A percentile compares a stretch with the other conserved stretches of the same genome.
Evolutionary conservation across 73 alveolate species (phyloP).

Genomic region (Tetrahymena elliotti): DNA sequence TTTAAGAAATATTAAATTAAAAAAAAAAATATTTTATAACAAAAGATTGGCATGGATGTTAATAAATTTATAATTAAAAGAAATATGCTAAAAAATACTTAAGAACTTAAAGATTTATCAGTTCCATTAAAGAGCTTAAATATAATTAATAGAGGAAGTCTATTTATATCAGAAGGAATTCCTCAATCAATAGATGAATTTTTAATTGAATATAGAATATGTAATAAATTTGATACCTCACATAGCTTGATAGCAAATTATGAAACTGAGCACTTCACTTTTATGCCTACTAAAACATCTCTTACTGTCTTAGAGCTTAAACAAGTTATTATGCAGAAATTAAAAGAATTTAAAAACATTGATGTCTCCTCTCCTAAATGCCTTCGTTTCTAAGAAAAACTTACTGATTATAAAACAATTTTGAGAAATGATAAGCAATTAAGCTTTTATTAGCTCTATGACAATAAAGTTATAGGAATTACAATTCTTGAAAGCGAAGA

Average conservation of each 20-base stretch:
- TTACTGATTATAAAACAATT: neutral
- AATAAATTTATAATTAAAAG: conserved; percentile 25
- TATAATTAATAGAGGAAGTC: neutral
- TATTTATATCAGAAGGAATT: neutral
- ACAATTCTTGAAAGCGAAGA: neutral
- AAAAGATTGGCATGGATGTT: neutral
- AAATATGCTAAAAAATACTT: neutral
- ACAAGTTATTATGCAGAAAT: neutral
- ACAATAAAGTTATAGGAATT: neutral
- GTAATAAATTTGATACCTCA: neutral
- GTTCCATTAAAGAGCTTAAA: neutral
- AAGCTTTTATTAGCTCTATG: neutral
- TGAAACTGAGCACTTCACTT: neutral
- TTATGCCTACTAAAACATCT: neutral
- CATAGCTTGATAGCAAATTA: neutral
- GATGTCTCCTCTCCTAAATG: neutral
- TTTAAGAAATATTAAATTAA: neutral
- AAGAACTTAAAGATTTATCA: conserved; percentile 23
- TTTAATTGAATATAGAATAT: neutral
- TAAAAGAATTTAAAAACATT: neutral
- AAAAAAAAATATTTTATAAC: neutral
- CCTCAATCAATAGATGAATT: neutral
- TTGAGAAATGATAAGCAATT: neutral
- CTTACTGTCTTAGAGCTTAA: neutral
- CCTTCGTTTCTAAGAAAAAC: neutral